Evolutionary conservation across 805 yeast genomes (phyloP).

Genomic region (Candida ovalis): DNA sequence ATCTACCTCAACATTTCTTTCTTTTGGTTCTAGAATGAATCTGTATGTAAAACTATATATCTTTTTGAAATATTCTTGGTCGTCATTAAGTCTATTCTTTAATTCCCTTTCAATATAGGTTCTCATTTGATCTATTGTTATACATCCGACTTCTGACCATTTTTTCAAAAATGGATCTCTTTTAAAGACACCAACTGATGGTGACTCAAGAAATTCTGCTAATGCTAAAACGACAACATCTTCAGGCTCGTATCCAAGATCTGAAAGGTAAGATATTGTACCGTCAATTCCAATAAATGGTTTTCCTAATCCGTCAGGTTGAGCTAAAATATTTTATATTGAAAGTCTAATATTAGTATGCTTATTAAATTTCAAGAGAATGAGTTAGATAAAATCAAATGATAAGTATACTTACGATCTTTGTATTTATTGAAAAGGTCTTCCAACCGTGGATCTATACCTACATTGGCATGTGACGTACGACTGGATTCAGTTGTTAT

Average conservation of each 20-base stretch:
- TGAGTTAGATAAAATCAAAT: neutral
- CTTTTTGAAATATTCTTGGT: constrained; percentile 42
- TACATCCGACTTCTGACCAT: constrained; percentile 44
- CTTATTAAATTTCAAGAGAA: neutral
- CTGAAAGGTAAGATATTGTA: constrained; percentile 62
- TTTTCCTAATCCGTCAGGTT: constrained; percentile 23
- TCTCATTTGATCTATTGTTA: constrained; percentile 46
- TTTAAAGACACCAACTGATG: constrained; percentile 60
- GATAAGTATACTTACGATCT: constrained; percentile 17
- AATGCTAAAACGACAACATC: constrained; percentile 67
- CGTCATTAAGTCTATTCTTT: constrained; percentile 30
- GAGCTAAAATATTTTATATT: constrained; percentile 4
- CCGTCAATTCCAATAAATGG: constrained; percentile 70
- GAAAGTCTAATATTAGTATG: neutral
- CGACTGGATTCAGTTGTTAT: constrained; percentile 4
- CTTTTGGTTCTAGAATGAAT: constrained; percentile 58
- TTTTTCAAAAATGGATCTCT: constrained; percentile 47
- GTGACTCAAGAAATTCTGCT: constrained; percentile 65
- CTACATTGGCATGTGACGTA: neutral
- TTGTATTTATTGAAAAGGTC: constrained; percentile 33
- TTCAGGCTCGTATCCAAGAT: constrained; percentile 69
- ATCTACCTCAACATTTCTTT: constrained; percentile 52
- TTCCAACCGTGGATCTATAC: constrained; percentile 18
- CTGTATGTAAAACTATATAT: constrained; percentile 72
- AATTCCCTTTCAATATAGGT: constrained; percentile 30